phyloP scores from a whole-genome alignment of 73 alveolate species.

The Paramecium tetraurelia region DNA sequence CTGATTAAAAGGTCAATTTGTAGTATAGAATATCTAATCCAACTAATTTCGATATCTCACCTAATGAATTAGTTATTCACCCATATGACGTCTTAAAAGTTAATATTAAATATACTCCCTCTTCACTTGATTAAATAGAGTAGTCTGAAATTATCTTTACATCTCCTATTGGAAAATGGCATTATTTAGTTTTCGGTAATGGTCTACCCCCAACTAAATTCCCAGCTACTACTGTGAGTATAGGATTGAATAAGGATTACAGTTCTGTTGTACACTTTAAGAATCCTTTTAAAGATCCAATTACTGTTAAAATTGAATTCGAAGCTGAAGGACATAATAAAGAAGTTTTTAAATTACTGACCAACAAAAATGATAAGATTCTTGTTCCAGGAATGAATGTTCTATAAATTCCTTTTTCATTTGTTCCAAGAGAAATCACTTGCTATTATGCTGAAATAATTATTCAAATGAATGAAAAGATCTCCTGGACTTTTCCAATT shows the following conservation, averaged over 20 bases:
- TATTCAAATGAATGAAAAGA: constrained; percentile 70
- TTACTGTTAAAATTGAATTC: constrained; percentile 69
- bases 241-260: constrained; percentile 92
- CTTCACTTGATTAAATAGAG: constrained; percentile 86
- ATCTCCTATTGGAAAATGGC: constrained; percentile 96
- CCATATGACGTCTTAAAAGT: constrained; percentile 87
- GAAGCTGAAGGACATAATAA: constrained; percentile 81
- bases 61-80: constrained; percentile 87
- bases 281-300: constrained; percentile 95
- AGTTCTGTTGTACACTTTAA: constrained; percentile 93
- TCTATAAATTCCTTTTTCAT: constrained; percentile 81
- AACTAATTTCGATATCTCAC: constrained; percentile 91
- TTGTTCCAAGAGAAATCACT: constrained; percentile 86
- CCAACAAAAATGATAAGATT: constrained; percentile 84
- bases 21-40: constrained; percentile 83
- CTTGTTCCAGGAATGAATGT: constrained; percentile 90
- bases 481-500: constrained; percentile 58
- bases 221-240: constrained; percentile 91
- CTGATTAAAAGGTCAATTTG: constrained; percentile 85
- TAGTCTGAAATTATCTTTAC: constrained; percentile 79
- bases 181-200: constrained; percentile 88
- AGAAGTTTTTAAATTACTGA: constrained; percentile 81
- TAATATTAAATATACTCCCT: constrained; percentile 87
- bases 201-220: constrained; percentile 97
- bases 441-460: constrained; percentile 94